Evolutionary conservation across 73 alveolate genomes (phyloP).

Genomic region (Paramecium caudatum): DNA sequence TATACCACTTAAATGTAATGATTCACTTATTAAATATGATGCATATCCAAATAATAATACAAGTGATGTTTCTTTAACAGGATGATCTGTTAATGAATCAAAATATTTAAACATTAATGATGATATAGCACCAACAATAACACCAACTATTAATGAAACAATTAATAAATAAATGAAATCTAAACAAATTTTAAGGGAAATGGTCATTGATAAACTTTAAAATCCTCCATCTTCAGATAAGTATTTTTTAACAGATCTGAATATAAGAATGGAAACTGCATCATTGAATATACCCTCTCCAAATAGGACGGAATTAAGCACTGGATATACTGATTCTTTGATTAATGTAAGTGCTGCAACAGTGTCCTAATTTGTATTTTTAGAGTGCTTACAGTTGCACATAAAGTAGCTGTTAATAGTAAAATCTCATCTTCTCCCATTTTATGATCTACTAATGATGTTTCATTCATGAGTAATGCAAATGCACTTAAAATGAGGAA

Average conservation of each 20-base stretch:
- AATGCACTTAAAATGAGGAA: constrained; percentile 82
- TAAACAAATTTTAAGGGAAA: constrained; percentile 30
- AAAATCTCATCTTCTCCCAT: constrained; percentile 80
- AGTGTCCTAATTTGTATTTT: constrained; percentile 81
- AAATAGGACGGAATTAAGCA: constrained; percentile 92
- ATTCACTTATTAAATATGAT: constrained; percentile 93
- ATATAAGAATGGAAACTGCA: constrained; percentile 96
- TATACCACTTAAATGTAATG: constrained; percentile 92
- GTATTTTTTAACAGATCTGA: constrained; percentile 81
- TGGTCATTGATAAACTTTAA: constrained; percentile 18
- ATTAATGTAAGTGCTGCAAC: constrained; percentile 97
- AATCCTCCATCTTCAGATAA: constrained; percentile 76
- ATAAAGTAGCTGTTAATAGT: constrained; percentile 91
- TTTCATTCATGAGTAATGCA: constrained; percentile 80
- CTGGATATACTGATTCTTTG: constrained; percentile 90
- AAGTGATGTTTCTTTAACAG: constrained; percentile 92
- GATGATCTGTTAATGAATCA: constrained; percentile 79
- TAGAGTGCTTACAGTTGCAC: constrained; percentile 86
- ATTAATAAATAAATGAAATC: constrained; percentile 79
- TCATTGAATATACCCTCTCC: constrained; percentile 99
- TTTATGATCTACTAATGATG: constrained; percentile 75
- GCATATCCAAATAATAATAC: constrained; percentile 91
- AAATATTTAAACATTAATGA: constrained; percentile 79
- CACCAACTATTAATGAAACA: constrained; percentile 80
- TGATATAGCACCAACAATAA: constrained; percentile 81